Base-by-base conservation (phyloP, 768 basidiomycete genomes). In the Termitomyces sp. region DNA sequence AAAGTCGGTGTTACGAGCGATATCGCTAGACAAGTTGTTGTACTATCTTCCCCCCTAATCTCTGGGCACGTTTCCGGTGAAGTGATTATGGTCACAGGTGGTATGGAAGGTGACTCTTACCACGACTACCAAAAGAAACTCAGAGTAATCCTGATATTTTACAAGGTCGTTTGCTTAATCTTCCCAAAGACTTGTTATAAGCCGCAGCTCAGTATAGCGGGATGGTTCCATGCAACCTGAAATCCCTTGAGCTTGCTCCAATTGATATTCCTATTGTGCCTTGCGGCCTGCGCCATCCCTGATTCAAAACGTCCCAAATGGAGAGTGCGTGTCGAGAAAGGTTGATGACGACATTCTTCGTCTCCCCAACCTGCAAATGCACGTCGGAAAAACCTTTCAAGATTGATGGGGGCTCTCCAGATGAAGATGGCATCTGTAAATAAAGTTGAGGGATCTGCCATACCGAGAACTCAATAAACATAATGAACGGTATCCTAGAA, bases 61-160 rank as follows among this genome's bases (percentile, higher is more conserved):
- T 91, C 88, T 0, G 88, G 89, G 0, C 89, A 91, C 67, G 79
- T 91, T 17, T 82, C 85, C 1, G 89, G 89, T 0, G 83, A 89
- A 65, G 81, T 86, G 6, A 67, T 89, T 34, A 88, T 89, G 85
- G 79, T 91, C 6, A 82, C 83, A 50, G 90, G 89, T 2, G 90
- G 90, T 3, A 90, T 91, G 89, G 90, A 92, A 79, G 90, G 90
- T 76, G 43, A 69, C 60, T 65, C 43, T 5, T 42, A 48, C 45
- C 4, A 49, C 12, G n/a, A 56, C 6, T 12, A 32, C 57, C 54
- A 38, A 48, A 60, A 43, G 10, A 1, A 20, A 37, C 12, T 17
- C 15, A 7, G 10, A 11, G 17, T 17, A 6, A 63, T 56, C 61
- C 53, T 64, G n/a, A 49, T 25, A 58, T 34, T 42, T 43, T 51